Conservation (phyloP, 2,329 filamentous ascomycete genomes). For the Exophiala aquamarina region DNA sequence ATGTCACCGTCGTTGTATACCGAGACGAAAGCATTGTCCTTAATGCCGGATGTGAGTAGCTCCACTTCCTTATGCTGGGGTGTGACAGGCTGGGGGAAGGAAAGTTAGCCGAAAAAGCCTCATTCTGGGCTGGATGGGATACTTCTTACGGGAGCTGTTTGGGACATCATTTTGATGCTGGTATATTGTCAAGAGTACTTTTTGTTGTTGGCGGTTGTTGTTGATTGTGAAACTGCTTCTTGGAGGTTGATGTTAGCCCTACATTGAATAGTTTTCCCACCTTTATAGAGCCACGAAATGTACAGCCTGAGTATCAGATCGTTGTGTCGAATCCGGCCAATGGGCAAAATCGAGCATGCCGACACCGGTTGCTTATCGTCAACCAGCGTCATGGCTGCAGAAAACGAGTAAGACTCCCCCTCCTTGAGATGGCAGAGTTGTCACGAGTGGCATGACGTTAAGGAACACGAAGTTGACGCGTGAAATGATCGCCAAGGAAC, state of each 20-base stretch:
- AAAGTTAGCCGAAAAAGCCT: background rate
- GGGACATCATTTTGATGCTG: conserved; percentile 15
- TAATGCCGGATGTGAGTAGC: conserved; percentile 1
- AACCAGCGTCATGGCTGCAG: too few species aligned
- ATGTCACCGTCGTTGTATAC: conserved; percentile 22
- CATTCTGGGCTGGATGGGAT: background rate
- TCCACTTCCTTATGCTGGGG: background rate
- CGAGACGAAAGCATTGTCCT: conserved; percentile 16
- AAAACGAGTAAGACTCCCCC: too few species aligned
- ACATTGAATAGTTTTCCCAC: background rate
- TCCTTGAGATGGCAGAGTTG: too few species aligned
- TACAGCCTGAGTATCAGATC: too few species aligned
- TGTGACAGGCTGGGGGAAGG: background rate
- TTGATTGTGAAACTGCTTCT: background rate
- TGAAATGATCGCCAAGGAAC: too few species aligned
- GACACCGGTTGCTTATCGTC: too few species aligned
- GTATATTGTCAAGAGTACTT: background rate
- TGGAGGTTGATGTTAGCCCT: background rate
- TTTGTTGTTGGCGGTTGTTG: conserved; percentile 1
- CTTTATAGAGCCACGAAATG: too few species aligned
- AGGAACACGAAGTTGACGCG: too few species aligned
- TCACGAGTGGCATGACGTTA: too few species aligned
- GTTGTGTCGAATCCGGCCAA: too few species aligned
- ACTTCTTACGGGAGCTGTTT: conserved; percentile 15
- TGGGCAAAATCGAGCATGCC: too few species aligned